A percentile compares a stretch with the other conserved stretches of the same genome.
These are phyloP conservation scores for Wickerhamiella kurtzmanii DNA, from an alignment of 805 yeast species.

Conservation along the genomic window DNA sequence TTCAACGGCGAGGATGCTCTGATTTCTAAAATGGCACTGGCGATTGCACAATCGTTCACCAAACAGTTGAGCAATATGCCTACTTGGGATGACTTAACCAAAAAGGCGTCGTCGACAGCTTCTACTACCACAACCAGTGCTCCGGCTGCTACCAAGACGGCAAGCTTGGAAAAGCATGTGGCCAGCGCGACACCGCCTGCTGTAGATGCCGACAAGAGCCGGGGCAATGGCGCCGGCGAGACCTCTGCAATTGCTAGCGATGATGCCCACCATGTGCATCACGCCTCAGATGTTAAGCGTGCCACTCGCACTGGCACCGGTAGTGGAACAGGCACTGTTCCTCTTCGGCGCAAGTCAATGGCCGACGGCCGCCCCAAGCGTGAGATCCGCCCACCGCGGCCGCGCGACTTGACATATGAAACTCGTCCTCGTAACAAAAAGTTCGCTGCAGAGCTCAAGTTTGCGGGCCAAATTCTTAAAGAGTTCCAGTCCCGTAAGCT, in stretches of 20 bases:
- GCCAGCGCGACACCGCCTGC: slow-evolving; percentile 3
- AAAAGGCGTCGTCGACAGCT: slow-evolving; percentile 25
- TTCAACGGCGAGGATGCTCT: slow-evolving; percentile 78
- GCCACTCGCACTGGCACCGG: slow-evolving; percentile 14
- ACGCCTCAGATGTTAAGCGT: slow-evolving; percentile 8
- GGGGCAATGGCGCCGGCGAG: no score
- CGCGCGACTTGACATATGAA: slow-evolving; percentile 80
- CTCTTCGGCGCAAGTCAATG: slow-evolving; percentile 61
- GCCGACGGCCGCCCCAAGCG: slow-evolving; percentile 81
- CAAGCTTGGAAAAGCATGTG: slow-evolving; percentile 1
- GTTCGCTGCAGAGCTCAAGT: slow-evolving; percentile 76
- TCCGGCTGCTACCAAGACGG: slow-evolving; percentile 5
- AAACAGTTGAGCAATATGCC: slow-evolving; percentile 91
- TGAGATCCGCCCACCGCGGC: slow-evolving; percentile 91
- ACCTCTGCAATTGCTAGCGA: slow-evolving; percentile 4
- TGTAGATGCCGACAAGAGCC: slow-evolving; percentile 13
- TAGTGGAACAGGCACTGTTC: slow-evolving; percentile 32
- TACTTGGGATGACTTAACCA: slow-evolving; percentile 31
- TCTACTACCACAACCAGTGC: slow-evolving; percentile 1
- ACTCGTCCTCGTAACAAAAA: slow-evolving; percentile 70
- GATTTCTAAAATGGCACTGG: slow-evolving; percentile 84
- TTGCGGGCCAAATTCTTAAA: slow-evolving; percentile 66
- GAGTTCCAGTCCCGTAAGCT: slow-evolving; percentile 76
- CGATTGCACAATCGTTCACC: slow-evolving; percentile 81
- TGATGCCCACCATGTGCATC: neutral